Conservation (phyloP, 2,329 filamentous ascomycete genomes). For the Rugonectria rugulosa region DNA sequence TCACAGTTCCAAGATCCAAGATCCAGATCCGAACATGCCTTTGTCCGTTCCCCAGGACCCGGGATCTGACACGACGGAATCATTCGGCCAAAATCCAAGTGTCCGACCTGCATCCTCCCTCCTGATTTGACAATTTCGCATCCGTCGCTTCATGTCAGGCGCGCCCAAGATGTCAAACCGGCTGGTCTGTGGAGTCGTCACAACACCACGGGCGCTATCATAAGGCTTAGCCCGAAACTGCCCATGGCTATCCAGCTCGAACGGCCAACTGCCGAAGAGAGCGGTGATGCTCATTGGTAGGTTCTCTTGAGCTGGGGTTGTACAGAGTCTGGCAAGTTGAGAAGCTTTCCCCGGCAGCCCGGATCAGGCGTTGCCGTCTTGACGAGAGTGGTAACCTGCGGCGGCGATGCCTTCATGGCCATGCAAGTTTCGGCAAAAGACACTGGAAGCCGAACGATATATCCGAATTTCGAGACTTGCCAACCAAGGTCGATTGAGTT, state of each 20-base stretch:
- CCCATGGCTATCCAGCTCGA: background rate
- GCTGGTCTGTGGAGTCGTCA: background rate
- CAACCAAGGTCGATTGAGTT: too few relatives aligned
- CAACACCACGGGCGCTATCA: background rate
- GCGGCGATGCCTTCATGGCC: too few relatives aligned
- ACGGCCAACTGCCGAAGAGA: background rate
- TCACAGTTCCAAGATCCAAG: constrained; percentile 3
- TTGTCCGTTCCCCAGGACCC: background rate
- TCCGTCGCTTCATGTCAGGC: background rate
- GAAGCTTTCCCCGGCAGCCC: too few relatives aligned
- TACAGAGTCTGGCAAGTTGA: too few relatives aligned
- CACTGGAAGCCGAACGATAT: too few relatives aligned
- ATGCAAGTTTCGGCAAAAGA: too few relatives aligned
- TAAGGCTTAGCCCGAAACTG: background rate
- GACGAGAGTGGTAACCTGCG: too few relatives aligned
- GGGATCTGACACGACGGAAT: background rate
- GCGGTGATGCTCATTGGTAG: background rate
- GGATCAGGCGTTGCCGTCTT: too few relatives aligned
- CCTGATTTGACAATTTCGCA: too few relatives aligned
- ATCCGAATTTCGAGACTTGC: too few relatives aligned
- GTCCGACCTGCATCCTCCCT: background rate
- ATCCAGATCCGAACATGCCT: background rate
- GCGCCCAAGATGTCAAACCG: constrained; percentile 2
- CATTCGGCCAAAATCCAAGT: background rate
- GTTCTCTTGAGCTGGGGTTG: too few relatives aligned